A percentile compares a stretch with the other conserved stretches of the same genome.
Conservation (phyloP, 768 basidiomycete species). For the Mycena olivaceomarginata region DNA sequence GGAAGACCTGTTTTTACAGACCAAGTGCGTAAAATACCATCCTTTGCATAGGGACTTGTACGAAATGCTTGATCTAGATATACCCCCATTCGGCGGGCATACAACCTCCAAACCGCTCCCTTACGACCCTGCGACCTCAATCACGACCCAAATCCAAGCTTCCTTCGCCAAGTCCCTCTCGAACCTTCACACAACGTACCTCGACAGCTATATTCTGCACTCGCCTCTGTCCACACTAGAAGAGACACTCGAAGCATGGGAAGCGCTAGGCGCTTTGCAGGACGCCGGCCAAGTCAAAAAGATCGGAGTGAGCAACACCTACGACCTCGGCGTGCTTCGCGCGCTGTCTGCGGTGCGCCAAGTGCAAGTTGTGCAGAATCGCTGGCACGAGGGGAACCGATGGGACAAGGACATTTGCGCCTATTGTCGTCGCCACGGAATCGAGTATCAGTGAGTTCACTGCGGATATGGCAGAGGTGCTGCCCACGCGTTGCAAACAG, state of each 20-base stretch:
- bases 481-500: slow-evolving; percentile 58
- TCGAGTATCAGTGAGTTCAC: slow-evolving; percentile 81
- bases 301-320: slow-evolving; percentile 89
- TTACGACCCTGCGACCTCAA: slow-evolving; percentile 73
- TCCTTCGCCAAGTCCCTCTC: slow-evolving; percentile 80
- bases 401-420: slow-evolving; percentile 82
- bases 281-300: slow-evolving; percentile 76
- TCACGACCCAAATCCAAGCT: slow-evolving; percentile 75
- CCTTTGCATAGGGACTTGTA: not conserved
- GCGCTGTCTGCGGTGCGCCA: slow-evolving; percentile 72
- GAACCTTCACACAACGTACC: slow-evolving; percentile 82
- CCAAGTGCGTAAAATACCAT: slow-evolving; percentile 72
- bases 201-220: slow-evolving; percentile 89
- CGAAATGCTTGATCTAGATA: slow-evolving; percentile 66
- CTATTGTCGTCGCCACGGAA: slow-evolving; percentile 78
- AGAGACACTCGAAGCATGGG: slow-evolving; percentile 83
- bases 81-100: slow-evolving; percentile 85
- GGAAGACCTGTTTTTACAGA: slow-evolving; percentile 86
- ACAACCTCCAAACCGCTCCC: slow-evolving; percentile 83
- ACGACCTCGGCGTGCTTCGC: slow-evolving; percentile 75
- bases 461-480: not conserved
- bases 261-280: slow-evolving; percentile 74
- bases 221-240: slow-evolving; percentile 78
- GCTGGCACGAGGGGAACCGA: slow-evolving; percentile 89
- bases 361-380: slow-evolving; percentile 87